Percentiles rank a stretch among this genome's conserved stretches.
Evolutionary conservation across 2,329 filamentous ascomycete genomes (phyloP).

Genomic region (Kalmusia sp.): DNA sequence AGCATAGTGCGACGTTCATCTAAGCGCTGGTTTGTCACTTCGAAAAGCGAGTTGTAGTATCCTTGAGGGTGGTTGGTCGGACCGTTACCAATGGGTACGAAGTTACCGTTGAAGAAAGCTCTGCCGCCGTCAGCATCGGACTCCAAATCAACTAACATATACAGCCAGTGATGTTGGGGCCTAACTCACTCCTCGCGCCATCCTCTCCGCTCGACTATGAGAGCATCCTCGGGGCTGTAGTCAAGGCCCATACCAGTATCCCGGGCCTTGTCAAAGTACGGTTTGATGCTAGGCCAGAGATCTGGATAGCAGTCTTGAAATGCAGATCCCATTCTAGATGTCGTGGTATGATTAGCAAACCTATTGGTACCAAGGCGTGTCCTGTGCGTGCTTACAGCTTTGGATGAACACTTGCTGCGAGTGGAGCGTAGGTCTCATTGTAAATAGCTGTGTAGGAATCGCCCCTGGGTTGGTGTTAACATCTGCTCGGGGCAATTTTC

Average conservation of each 20-base stretch:
- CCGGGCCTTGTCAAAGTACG: slow-evolving; percentile 34
- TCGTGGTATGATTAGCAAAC: background rate
- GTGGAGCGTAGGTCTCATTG: slow-evolving; percentile 38
- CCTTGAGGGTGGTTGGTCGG: slow-evolving; percentile 34
- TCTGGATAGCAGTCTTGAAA: slow-evolving; percentile 40
- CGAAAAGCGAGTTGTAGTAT: slow-evolving; percentile 41
- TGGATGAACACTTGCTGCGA: slow-evolving; percentile 36
- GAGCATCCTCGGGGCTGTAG: slow-evolving; percentile 26
- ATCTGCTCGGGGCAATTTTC: background rate
- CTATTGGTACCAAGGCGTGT: background rate
- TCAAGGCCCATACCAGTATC: slow-evolving; percentile 31
- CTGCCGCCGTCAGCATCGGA: slow-evolving; percentile 6
- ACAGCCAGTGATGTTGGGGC: too few species aligned
- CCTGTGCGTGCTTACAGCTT: slow-evolving; percentile 18
- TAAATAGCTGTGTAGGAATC: slow-evolving; percentile 39
- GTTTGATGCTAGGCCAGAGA: slow-evolving; percentile 27
- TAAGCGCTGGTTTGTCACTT: slow-evolving; percentile 40
- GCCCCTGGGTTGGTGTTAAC: slow-evolving; percentile 24
- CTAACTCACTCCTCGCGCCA: slow-evolving; percentile 34
- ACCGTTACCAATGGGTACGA: slow-evolving; percentile 35
- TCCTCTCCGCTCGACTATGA: slow-evolving; percentile 37
- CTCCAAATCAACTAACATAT: background rate
- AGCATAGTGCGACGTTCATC: slow-evolving; percentile 40
- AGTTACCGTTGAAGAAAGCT: slow-evolving; percentile 40
- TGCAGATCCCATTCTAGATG: slow-evolving; percentile 33